phyloP scores from a whole-genome alignment of 2,329 filamentous ascomycete genomes.

The Fusarium begoniae region DNA sequence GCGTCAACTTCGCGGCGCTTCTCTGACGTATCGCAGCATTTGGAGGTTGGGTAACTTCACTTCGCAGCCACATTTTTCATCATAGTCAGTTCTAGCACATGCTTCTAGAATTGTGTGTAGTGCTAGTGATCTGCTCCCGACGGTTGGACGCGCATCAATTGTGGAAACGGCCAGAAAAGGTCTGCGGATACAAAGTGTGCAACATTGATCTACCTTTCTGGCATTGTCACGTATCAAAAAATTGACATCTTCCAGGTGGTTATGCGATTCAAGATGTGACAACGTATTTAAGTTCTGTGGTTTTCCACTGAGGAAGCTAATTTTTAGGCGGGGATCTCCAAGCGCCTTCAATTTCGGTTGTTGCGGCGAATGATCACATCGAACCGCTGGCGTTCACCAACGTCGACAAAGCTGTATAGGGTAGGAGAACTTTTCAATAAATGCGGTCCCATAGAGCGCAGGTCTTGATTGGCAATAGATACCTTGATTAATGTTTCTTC shows the following conservation, averaged over 20 bases:
- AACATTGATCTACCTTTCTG: neutral
- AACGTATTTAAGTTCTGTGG: neutral
- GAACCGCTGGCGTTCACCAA: fast-evolving
- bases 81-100: neutral
- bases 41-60: neutral
- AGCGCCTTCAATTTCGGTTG: too few species aligned
- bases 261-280: fast-evolving
- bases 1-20: neutral
- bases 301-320: neutral
- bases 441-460: fast-evolving
- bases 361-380: neutral
- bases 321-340: too few species aligned
- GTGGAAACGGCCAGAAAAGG: neutral
- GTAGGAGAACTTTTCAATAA: too few species aligned
- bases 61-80: neutral
- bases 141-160: neutral
- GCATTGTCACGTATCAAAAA: neutral
- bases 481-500: too few species aligned
- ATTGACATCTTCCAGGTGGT: fast-evolving
- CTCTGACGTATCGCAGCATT: neutral
- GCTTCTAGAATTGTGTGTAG: neutral
- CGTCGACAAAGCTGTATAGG: neutral
- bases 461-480: too few species aligned
- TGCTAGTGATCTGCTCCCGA: neutral
- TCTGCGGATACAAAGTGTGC: neutral